Base-by-base conservation (phyloP, 1,284 basidiomycete genomes). In the Fomes fomentarius region DNA sequence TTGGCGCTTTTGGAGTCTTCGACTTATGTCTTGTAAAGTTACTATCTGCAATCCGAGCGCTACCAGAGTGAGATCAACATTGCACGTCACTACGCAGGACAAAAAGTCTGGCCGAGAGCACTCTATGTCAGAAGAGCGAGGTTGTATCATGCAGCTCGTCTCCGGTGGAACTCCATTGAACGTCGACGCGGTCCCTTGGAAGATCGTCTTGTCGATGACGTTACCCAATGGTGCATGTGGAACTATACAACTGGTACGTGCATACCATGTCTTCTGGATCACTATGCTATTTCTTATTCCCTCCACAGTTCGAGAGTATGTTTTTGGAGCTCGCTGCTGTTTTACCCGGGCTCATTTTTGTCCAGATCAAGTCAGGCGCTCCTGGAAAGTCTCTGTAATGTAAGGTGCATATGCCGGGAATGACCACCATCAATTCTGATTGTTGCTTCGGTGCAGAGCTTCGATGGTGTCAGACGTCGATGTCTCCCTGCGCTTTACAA, bases 191-290 rank as follows among this genome's bases (percentile, higher is more conserved):
- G 89, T 0, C 73, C 75, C 3, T 73, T 91, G 19, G 90, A 94
- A 69, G 88, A 96, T 66, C 71, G 74, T 34, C 77, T 96, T 14
- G 89, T 96, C 59, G 83, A 85, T 65, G 91, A 94, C 65, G 73
- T 96, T 26, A 81, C 90, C 9, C 87, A 94, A 63, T 93, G 94
- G 81, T 89, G 87, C 5, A 78, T 96, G 68, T 94, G 91, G 79
- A 82, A 91, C 53, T 96, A 94, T 71, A 82, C 91, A 7, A 75
- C 79, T 48, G 74, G 78, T 79, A 61, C 54, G 73, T 33, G 21
- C 10, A n/a, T n/a, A n/a, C n/a, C n/a, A n/a, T n/a, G n/a, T n/a
- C n/a, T n/a, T n/a, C n/a, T n/a, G n/a, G n/a, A n/a, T n/a, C n/a
- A n/a, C n/a, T n/a, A n/a, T n/a, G n/a, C n/a, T n/a, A n/a, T n/a